Evolutionary conservation across 2,329 filamentous ascomycete species (phyloP).

Genomic region (Aspergillus unguis): DNA sequence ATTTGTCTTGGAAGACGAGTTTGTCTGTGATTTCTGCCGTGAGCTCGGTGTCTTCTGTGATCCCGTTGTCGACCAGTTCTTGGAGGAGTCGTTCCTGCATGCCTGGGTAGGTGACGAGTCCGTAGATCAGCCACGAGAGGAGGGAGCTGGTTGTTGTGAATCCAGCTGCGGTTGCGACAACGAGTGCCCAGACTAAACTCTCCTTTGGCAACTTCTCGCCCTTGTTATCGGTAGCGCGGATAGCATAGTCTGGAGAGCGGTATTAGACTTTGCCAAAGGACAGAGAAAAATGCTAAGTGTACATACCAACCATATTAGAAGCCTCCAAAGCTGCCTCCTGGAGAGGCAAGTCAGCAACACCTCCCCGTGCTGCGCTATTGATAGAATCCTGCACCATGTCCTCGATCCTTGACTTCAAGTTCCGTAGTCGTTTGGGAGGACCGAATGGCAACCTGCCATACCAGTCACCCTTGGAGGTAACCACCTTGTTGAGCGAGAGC

Average conservation of each 20-base stretch:
- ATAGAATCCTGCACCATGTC: slow-evolving; percentile 25
- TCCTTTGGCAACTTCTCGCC: slow-evolving; percentile 53
- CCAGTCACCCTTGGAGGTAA: slow-evolving; percentile 55
- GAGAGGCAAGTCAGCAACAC: slow-evolving; percentile 29
- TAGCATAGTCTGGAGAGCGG: slow-evolving; percentile 46
- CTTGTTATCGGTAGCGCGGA: slow-evolving; percentile 53
- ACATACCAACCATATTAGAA: slow-evolving; percentile 40
- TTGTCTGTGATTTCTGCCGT: slow-evolving; percentile 49
- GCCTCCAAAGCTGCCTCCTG: slow-evolving; percentile 46
- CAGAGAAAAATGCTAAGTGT: not conserved
- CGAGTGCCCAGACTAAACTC: slow-evolving; percentile 41
- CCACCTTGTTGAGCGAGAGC: slow-evolving; percentile 58
- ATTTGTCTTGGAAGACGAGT: slow-evolving; percentile 44
- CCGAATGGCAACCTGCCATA: slow-evolving; percentile 58
- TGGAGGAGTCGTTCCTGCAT: slow-evolving; percentile 58
- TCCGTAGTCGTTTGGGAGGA: slow-evolving; percentile 46
- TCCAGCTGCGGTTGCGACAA: slow-evolving; percentile 56
- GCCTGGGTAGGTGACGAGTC: slow-evolving; percentile 52
- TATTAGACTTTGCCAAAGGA: not conserved
- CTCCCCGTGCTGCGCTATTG: slow-evolving; percentile 18
- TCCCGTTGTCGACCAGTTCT: slow-evolving; percentile 53
- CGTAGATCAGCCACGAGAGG: slow-evolving; percentile 58
- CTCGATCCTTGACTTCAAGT: slow-evolving; percentile 16
- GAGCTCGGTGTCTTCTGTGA: slow-evolving; percentile 44
- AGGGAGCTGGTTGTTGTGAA: slow-evolving; percentile 61